These are phyloP conservation scores for Yamadazyma akitaensis DNA, from an alignment of 805 yeast species.

Conservation along the genomic window DNA sequence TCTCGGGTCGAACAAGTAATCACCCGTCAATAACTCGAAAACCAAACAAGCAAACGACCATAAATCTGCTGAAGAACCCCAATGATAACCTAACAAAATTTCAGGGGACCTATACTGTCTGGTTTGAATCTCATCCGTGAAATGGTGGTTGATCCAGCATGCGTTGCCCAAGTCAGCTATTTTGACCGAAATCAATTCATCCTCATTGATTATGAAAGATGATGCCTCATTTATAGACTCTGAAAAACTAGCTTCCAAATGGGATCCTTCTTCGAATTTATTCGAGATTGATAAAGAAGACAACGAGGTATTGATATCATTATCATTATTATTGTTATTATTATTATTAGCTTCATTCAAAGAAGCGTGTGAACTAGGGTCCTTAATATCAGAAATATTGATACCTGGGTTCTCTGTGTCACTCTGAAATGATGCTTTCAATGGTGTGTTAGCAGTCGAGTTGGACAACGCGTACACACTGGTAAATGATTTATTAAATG, in stretches of 20 bases:
- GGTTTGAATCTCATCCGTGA: conserved; percentile 66
- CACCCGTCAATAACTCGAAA: conserved; percentile 92
- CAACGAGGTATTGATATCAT: conserved; percentile 33
- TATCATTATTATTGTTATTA: conserved; percentile 5
- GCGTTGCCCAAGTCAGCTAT: conserved; percentile 73
- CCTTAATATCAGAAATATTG: conserved; percentile 16
- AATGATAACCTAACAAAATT: conserved; percentile 63
- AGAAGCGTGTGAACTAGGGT: conserved; percentile 7
- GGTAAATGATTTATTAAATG: conserved; percentile 44
- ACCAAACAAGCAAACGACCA: conserved; percentile 95
- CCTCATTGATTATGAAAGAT: conserved; percentile 28
- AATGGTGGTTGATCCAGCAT: conserved; percentile 60
- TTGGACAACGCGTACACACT: conserved; percentile 34
- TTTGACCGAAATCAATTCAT: conserved; percentile 61
- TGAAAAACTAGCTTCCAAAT: conserved; percentile 11
- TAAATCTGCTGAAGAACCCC: conserved; percentile 95
- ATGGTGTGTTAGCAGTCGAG: conserved; percentile 42
- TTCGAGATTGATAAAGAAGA: conserved; percentile 42
- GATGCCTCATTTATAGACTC: conserved; percentile 12
- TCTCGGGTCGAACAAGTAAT: conserved; percentile 88
- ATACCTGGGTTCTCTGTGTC: conserved; percentile 13
- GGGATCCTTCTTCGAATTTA: conserved; percentile 6
- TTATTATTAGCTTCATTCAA: conserved; percentile 3
- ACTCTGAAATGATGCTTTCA: conserved; percentile 17
- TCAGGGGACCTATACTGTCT: conserved; percentile 68